Percentiles rank a stretch among this genome's conserved stretches.
These are phyloP conservation scores for Flaveria ramosissima DNA, from an alignment of 129 eudicot species.

Conservation along the genomic window DNA sequence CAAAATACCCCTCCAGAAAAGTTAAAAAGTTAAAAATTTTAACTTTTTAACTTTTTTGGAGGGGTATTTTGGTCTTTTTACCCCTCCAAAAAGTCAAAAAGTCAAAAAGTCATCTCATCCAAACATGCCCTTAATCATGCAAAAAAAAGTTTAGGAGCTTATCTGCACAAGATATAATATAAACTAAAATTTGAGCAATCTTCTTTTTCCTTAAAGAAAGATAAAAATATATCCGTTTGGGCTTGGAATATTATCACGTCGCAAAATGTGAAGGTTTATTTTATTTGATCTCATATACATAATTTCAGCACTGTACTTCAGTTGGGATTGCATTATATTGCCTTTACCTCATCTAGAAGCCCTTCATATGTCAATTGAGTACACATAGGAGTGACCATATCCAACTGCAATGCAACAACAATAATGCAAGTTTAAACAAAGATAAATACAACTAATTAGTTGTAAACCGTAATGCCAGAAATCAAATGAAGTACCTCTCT, in stretches of 20 bases:
- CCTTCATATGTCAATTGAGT: constrained; percentile 95
- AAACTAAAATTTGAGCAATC: background rate
- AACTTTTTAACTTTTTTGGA: no score
- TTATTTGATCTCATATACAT: constrained; percentile 3
- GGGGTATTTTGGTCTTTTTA: no score
- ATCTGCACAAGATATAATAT: background rate
- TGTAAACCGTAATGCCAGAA: background rate
- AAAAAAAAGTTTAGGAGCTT: background rate
- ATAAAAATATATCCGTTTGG: background rate
- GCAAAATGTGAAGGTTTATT: background rate
- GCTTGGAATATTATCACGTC: background rate
- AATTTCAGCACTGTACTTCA: constrained; percentile 12
- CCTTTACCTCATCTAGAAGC: constrained; percentile 84
- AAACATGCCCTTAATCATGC: no score
- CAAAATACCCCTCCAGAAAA: no score
- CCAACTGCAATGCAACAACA: constrained; percentile 75
- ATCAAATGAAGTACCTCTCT: constrained; percentile 66
- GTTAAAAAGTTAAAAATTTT: no score
- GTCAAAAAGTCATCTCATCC: no score
- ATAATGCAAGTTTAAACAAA: constrained; percentile 21
- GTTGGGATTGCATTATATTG: background rate
- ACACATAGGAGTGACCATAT: constrained; percentile 99
- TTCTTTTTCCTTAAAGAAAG: background rate
- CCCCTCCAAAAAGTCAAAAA: no score
- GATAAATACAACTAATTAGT: background rate